Percentiles rank a stretch among this genome's conserved stretches.
phyloP scores from a whole-genome alignment of 1,284 basidiomycete genomes.

The Heterobasidion occidentale region DNA sequence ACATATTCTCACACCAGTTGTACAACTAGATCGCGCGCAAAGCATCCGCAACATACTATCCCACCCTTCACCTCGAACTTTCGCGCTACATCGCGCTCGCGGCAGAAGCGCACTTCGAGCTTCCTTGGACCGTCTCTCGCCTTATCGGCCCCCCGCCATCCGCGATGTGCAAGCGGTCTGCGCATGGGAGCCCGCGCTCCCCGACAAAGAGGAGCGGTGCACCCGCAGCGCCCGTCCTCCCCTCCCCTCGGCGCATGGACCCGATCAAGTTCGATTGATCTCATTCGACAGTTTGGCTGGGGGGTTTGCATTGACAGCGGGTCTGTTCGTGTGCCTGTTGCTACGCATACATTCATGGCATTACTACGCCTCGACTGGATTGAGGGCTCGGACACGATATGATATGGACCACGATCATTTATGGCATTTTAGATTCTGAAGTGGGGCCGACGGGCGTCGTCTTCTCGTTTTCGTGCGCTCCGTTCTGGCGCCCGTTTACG shows the following conservation, averaged over 20 bases:
- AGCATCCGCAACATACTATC: conserved; percentile 89
- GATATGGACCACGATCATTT: no score
- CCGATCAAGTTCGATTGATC: conserved; percentile 11
- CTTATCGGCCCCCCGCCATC: conserved; percentile 64
- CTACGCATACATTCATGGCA: background rate
- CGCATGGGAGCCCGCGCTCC: conserved; percentile 2
- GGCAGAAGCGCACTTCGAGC: conserved; percentile 53
- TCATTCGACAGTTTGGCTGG: background rate
- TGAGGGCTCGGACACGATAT: no score
- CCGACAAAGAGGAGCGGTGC: conserved; percentile 1
- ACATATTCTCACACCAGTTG: background rate
- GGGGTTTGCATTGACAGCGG: background rate
- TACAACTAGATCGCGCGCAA: conserved; percentile 75
- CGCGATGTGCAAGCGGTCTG: conserved; percentile 36
- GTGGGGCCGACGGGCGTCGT: no score
- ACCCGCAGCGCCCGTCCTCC: conserved; percentile 5
- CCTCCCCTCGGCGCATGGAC: conserved; percentile 12
- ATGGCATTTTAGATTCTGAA: no score
- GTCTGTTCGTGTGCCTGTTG: background rate
- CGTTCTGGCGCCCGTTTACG: no score
- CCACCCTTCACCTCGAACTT: conserved; percentile 85
- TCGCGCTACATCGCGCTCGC: conserved; percentile 74
- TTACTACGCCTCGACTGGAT: background rate
- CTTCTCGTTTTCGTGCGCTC: no score
- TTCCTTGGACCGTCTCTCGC: conserved; percentile 69